Conservation (phyloP, 306 rosid genomes). For the Oemleria cerasiformis region DNA sequence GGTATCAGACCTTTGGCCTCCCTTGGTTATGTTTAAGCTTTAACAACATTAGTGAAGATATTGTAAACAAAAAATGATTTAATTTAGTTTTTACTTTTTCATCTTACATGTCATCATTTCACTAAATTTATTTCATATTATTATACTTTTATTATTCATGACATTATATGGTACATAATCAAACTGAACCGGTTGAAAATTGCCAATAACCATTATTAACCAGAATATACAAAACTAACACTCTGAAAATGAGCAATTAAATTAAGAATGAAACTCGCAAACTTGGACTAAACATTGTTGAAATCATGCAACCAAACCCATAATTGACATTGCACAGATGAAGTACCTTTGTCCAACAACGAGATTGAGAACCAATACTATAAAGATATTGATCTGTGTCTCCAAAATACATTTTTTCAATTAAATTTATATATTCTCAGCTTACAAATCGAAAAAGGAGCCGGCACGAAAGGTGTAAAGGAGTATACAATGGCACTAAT, state of each 20-base stretch:
- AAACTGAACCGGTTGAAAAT: too few relatives aligned
- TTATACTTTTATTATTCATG: too few relatives aligned
- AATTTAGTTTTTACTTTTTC: too few relatives aligned
- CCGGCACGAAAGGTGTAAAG: constrained; percentile 22
- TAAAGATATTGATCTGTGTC: constrained; percentile 31
- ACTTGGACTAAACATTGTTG: not conserved
- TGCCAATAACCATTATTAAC: not conserved
- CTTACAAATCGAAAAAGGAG: constrained; percentile 32
- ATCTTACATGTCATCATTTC: too few relatives aligned
- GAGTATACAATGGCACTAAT: constrained; percentile 32
- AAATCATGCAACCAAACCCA: not conserved
- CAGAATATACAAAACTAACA: not conserved
- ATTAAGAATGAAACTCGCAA: not conserved
- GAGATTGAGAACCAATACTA: constrained; percentile 26
- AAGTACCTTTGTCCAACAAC: constrained; percentile 26
- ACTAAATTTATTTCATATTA: too few relatives aligned
- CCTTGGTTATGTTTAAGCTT: too few relatives aligned
- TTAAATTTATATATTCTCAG: constrained; percentile 30
- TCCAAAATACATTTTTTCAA: constrained; percentile 34
- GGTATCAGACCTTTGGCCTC: too few relatives aligned
- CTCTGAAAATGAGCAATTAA: not conserved
- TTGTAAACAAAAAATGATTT: too few relatives aligned
- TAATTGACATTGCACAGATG: constrained; percentile 4
- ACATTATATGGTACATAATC: too few relatives aligned
- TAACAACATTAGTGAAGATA: too few relatives aligned